A percentile compares a stretch with the other conserved stretches of the same genome.
phyloP scores from a whole-genome alignment of 768 basidiomycete genomes.

The Rhodotorula sphaerocarpa region DNA sequence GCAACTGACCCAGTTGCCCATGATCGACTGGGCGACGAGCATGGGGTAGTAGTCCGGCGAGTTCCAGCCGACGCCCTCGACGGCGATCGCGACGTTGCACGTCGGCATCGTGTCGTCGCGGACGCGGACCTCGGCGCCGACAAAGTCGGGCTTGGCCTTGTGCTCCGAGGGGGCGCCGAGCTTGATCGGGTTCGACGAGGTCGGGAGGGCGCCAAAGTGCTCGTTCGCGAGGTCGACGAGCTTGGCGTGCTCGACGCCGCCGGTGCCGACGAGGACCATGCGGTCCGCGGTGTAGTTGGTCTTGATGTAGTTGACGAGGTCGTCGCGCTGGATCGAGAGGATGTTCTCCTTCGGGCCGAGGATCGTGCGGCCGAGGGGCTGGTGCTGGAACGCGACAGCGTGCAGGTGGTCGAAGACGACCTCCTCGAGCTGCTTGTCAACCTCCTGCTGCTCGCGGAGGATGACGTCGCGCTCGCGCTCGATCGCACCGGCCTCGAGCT shows the following conservation, averaged over 20 bases:
- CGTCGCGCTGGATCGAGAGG: constrained; percentile 82
- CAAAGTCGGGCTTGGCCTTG: constrained; percentile 62
- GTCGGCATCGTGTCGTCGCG: constrained; percentile 85
- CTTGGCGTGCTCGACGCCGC: constrained; percentile 82
- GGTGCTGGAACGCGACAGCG: constrained; percentile 88
- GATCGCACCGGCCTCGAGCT: constrained; percentile 74
- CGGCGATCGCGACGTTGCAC: constrained; percentile 88
- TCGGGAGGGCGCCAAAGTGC: constrained; percentile 81
- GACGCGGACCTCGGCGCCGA: constrained; percentile 89
- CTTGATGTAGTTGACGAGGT: constrained; percentile 82
- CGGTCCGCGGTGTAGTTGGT: constrained; percentile 98
- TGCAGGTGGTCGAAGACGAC: constrained; percentile 98
- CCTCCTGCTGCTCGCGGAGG: constrained; percentile 93
- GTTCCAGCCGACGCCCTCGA: constrained; percentile 96
- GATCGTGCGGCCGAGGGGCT: constrained; percentile 92
- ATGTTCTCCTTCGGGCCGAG: constrained; percentile 95
- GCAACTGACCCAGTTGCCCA: constrained; percentile 74
- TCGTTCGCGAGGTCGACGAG: constrained; percentile 91
- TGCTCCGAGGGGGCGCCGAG: constrained; percentile 67
- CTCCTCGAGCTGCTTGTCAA: constrained; percentile 96
- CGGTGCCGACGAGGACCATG: constrained; percentile 96
- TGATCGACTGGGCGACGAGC: constrained; percentile 94
- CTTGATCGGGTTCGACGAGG: constrained; percentile 76
- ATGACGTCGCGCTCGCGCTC: constrained; percentile 96
- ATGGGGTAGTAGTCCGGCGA: constrained; percentile 99